phyloP scores from a whole-genome alignment of 1,284 basidiomycete species.

The Coniferiporia weirii region DNA sequence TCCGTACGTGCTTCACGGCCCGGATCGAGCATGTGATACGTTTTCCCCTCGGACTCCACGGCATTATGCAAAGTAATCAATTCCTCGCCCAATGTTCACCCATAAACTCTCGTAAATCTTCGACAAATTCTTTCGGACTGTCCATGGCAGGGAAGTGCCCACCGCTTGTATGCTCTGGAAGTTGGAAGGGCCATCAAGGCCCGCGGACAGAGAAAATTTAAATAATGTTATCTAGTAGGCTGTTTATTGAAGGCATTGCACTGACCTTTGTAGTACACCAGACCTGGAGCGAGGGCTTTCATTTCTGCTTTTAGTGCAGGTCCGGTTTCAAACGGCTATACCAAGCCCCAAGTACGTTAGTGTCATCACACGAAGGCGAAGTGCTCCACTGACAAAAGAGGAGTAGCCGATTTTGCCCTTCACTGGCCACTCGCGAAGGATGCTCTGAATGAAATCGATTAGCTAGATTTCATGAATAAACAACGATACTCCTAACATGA shows the following conservation, averaged over 20 bases:
- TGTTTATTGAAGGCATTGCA: too few species aligned
- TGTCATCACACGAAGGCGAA: background rate
- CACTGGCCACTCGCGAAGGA: background rate
- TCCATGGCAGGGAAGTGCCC: conserved; percentile 18
- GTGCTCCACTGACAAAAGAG: conserved; percentile 19
- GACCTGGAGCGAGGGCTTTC: conserved; percentile 7
- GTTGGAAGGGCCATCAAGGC: too few species aligned
- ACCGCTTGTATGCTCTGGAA: conserved; percentile 14
- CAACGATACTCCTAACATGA: conserved; percentile 4
- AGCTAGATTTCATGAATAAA: too few species aligned
- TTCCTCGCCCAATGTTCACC: conserved; percentile 2
- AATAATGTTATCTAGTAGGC: too few species aligned
- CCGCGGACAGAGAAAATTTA: too few species aligned
- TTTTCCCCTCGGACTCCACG: background rate
- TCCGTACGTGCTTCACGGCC: background rate
- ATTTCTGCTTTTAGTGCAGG: conserved; percentile 15
- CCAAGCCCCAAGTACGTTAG: background rate
- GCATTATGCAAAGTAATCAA: background rate
- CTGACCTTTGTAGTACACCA: conserved; percentile 21
- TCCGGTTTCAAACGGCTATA: conserved; percentile 21
- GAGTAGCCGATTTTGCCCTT: conserved; percentile 20
- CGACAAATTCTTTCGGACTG: conserved; percentile 8
- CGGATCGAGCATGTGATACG: background rate
- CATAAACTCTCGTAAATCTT: conserved; percentile 14
- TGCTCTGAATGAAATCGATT: background rate